These are phyloP conservation scores for Mitosporidium daphniae DNA, from an alignment of 371 early-diverging fungal genomes.

Conservation along the genomic window DNA sequence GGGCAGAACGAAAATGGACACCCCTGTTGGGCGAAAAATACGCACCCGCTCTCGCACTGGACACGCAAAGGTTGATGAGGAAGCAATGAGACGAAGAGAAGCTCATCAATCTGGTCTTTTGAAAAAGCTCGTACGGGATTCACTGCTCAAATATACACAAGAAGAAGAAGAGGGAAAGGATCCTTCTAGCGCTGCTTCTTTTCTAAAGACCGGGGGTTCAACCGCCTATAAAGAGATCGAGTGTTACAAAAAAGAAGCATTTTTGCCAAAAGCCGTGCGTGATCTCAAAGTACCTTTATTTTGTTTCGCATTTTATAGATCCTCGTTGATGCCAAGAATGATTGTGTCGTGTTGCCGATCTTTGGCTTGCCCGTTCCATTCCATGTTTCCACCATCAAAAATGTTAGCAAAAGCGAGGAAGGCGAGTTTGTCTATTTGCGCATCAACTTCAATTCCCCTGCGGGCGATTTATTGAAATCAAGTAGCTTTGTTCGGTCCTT, in stretches of 20 bases:
- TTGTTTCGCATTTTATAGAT: slow-evolving; percentile 16
- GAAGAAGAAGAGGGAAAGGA: too few relatives aligned
- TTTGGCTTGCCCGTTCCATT: slow-evolving; percentile 90
- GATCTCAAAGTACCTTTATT: slow-evolving; percentile 9
- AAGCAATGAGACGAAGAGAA: too few relatives aligned
- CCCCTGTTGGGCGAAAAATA: too few relatives aligned
- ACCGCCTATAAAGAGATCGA: slow-evolving; percentile 53
- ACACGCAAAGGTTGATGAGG: too few relatives aligned
- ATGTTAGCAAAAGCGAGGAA: slow-evolving; percentile 69
- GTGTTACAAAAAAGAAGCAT: slow-evolving; percentile 51
- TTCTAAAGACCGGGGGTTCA: too few relatives aligned
- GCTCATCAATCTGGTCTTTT: too few relatives aligned
- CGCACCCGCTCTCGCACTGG: too few relatives aligned
- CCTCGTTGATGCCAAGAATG: slow-evolving; percentile 45
- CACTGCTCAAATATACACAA: too few relatives aligned
- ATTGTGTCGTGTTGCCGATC: slow-evolving; percentile 69
- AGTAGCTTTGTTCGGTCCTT: slow-evolving; percentile 3
- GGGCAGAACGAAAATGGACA: slow-evolving; percentile 11
- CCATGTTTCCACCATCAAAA: slow-evolving; percentile 83
- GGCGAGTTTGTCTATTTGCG: slow-evolving; percentile 66
- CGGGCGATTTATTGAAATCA: slow-evolving; percentile 1
- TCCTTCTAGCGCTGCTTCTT: too few relatives aligned
- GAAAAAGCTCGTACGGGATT: too few relatives aligned
- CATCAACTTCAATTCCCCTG: slow-evolving; percentile 78
- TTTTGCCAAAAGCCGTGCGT: slow-evolving; percentile 19